Evolutionary conservation across 2,329 filamentous ascomycete genomes (phyloP).

Genomic region (Podosphaera fusca): DNA sequence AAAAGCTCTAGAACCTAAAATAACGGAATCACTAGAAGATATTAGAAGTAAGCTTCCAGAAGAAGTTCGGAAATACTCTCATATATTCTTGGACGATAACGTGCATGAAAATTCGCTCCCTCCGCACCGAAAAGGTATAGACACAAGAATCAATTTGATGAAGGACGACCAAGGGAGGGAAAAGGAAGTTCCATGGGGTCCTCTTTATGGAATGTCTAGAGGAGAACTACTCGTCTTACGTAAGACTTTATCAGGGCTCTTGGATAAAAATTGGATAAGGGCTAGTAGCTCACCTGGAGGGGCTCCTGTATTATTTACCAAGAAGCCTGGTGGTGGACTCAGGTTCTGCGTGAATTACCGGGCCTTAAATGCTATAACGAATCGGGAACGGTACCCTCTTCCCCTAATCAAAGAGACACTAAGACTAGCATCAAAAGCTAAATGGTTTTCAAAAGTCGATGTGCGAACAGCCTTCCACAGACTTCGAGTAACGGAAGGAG

Average conservation of each 20-base stretch:
- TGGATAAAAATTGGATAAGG: not conserved
- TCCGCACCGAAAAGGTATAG: not conserved
- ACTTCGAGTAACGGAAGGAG: too few relatives aligned
- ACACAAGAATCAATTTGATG: not conserved
- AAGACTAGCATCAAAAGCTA: not conserved
- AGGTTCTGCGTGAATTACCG: too few relatives aligned
- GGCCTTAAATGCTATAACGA: not conserved
- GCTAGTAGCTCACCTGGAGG: not conserved
- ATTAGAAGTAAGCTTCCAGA: too few relatives aligned
- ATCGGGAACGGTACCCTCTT: not conserved
- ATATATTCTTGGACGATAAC: too few relatives aligned
- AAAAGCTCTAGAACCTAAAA: too few relatives aligned
- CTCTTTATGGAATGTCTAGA: not conserved
- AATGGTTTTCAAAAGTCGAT: too few relatives aligned
- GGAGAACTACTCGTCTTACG: too few relatives aligned
- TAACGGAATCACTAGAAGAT: too few relatives aligned
- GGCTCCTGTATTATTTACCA: too few relatives aligned
- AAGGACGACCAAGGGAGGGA: not conserved
- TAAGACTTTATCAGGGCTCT: not conserved
- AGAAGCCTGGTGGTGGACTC: too few relatives aligned
- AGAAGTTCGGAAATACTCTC: too few relatives aligned
- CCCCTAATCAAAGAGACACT: not conserved
- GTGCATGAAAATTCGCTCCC: not conserved
- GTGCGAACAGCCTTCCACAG: too few relatives aligned
- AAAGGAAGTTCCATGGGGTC: not conserved